phyloP scores from a whole-genome alignment of 2,329 filamentous ascomycete genomes.

The Aspergillus sp. region DNA sequence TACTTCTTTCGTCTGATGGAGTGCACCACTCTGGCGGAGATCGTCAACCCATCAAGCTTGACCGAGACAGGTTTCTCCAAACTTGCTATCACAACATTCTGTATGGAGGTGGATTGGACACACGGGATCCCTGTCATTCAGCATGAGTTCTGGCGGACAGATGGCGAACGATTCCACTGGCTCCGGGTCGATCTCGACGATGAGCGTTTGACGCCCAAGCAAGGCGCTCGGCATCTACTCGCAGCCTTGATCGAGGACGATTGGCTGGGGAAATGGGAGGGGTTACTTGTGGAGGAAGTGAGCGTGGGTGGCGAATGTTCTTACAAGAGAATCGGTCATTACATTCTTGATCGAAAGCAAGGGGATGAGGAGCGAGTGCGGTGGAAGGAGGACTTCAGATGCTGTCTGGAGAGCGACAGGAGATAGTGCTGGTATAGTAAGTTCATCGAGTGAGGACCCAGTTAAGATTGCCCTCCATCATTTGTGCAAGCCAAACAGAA shows the following conservation, averaged over 20 bases:
- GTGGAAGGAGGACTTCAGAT: neutral
- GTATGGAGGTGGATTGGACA: neutral
- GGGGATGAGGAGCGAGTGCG: neutral
- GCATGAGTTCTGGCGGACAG: neutral
- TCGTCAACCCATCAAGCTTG: neutral
- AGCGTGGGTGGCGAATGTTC: neutral
- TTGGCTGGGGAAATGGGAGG: neutral
- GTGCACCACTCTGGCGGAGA: neutral
- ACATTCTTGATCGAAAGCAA: neutral
- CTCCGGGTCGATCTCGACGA: neutral
- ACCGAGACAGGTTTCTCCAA: neutral
- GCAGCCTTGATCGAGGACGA: neutral
- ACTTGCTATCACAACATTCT: neutral
- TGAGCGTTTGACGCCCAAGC: neutral
- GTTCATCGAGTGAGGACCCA: too few relatives aligned
- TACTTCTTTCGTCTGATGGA: neutral
- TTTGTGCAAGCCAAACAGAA: too few relatives aligned
- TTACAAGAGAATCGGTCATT: neutral
- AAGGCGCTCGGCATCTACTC: neutral
- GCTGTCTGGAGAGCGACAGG: neutral
- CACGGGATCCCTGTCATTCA: neutral
- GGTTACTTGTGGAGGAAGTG: neutral
- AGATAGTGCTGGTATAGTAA: neutral
- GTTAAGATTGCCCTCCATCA: too few relatives aligned
- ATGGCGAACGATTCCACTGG: neutral